A percentile compares a stretch with the other conserved stretches of the same genome.
These are phyloP conservation scores for Dactylellina leptospora DNA, from an alignment of 2,329 filamentous ascomycete genomes.

Conservation along the genomic window DNA sequence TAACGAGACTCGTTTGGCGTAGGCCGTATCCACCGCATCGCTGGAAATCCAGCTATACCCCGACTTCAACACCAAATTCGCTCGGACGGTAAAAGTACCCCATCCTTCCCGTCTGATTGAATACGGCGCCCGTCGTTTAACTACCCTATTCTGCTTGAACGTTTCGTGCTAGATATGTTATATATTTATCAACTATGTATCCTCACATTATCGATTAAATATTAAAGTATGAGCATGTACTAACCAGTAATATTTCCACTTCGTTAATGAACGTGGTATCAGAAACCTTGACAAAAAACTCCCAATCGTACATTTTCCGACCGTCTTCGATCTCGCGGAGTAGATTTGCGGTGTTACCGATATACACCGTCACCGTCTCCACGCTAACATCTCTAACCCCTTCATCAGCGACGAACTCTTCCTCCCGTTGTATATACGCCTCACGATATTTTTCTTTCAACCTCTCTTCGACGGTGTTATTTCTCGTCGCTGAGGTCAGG, in stretches of 20 bases:
- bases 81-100: constrained; percentile 62
- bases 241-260: constrained; percentile 59
- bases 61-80: constrained; percentile 61
- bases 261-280: constrained; percentile 62
- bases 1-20: constrained; percentile 59
- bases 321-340: constrained; percentile 55
- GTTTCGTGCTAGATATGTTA: constrained; percentile 60
- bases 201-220: background rate
- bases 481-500: constrained; percentile 59
- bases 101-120: constrained; percentile 61
- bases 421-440: constrained; percentile 59
- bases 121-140: constrained; percentile 60
- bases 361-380: constrained; percentile 62
- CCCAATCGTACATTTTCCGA: constrained; percentile 63
- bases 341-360: constrained; percentile 62
- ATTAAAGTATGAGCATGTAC: constrained; percentile 7
- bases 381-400: constrained; percentile 57
- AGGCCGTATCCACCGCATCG: constrained; percentile 59
- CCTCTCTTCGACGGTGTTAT: constrained; percentile 56
- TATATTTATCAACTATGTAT: background rate
- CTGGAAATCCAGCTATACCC: constrained; percentile 62
- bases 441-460: constrained; percentile 60
- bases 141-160: constrained; percentile 60
- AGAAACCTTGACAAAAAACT: constrained; percentile 63
- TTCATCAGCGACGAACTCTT: constrained; percentile 59